A percentile compares a stretch with the other conserved stretches of the same genome.
These are phyloP conservation scores for Diaporthe aspalathi DNA, from an alignment of 2,329 filamentous ascomycete species.

Conservation along the genomic window DNA sequence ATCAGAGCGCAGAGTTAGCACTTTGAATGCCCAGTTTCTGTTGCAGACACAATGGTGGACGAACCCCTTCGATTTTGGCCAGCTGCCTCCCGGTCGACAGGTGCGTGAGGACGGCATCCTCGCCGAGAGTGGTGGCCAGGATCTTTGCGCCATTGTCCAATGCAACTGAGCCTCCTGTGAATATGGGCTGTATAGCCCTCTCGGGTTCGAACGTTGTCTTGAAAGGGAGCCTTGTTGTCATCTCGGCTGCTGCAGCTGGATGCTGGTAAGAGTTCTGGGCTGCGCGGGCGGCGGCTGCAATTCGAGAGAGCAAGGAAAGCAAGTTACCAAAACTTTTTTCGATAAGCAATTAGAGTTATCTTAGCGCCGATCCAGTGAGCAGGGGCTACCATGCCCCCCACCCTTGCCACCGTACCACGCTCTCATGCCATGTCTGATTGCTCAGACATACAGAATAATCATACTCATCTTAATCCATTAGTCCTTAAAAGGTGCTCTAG, in stretches of 20 bases:
- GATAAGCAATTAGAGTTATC: conserved; percentile 52
- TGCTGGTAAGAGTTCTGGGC: conserved; percentile 35
- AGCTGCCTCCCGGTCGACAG: conserved; percentile 85
- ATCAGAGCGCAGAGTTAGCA: background rate
- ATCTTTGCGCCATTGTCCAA: conserved; percentile 85
- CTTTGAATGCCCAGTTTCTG: background rate
- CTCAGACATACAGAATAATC: too few relatives aligned
- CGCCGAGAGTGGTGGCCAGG: conserved; percentile 88
- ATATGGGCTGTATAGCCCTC: conserved; percentile 89
- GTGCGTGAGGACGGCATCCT: conserved; percentile 90
- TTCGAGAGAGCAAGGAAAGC: conserved; percentile 20
- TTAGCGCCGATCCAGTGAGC: conserved; percentile 45
- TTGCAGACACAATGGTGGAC: conserved; percentile 42
- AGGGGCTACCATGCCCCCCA: conserved; percentile 13
- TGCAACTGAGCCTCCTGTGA: conserved; percentile 88
- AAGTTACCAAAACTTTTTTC: conserved; percentile 38
- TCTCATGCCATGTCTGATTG: too few relatives aligned
- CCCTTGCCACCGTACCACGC: too few relatives aligned
- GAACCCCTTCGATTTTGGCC: conserved; percentile 86
- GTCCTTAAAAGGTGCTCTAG: too few relatives aligned
- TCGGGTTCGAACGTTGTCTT: conserved; percentile 92
- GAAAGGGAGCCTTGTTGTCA: conserved; percentile 71
- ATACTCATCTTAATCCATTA: too few relatives aligned
- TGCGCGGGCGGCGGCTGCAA: conserved; percentile 39
- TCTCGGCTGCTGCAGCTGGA: conserved; percentile 47